Evolutionary conservation across 2,329 filamentous ascomycete species (phyloP).

Genomic region (Trichoderma pleuroti): DNA sequence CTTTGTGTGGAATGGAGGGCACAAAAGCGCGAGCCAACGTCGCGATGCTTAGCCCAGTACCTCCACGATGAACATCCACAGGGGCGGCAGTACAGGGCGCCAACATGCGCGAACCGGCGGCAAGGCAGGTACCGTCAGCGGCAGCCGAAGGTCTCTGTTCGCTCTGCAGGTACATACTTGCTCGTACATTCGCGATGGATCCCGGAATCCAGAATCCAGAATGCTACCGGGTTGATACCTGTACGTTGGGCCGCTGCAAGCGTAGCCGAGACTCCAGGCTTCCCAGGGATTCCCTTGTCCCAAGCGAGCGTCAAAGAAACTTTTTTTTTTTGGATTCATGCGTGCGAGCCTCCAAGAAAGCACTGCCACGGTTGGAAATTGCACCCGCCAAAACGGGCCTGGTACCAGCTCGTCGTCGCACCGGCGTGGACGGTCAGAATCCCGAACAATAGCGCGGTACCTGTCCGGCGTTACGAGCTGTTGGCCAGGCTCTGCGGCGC

Average conservation of each 20-base stretch:
- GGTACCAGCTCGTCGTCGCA: constrained; percentile 6
- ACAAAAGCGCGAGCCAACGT: constrained; percentile 12
- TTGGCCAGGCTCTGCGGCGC: neutral
- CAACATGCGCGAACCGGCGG: constrained; percentile 5
- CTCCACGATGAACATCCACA: neutral
- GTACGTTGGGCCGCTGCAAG: neutral
- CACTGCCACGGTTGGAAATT: constrained; percentile 16
- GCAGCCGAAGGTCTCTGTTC: neutral
- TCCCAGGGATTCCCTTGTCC: neutral
- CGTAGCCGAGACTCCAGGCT: neutral
- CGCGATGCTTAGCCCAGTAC: constrained; percentile 7
- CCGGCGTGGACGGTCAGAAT: neutral
- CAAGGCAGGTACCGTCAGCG: constrained; percentile 8
- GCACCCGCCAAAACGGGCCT: constrained; percentile 17
- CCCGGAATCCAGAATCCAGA: neutral
- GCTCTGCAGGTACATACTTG: neutral
- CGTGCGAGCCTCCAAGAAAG: neutral
- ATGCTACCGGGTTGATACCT: neutral
- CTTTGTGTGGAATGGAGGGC: constrained; percentile 1
- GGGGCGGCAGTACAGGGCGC: constrained; percentile 1
- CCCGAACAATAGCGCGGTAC: constrained; percentile 8
- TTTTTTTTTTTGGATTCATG: constrained; percentile 12
- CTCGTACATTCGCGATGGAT: neutral
- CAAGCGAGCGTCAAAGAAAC: neutral
- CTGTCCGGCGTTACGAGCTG: neutral